These are phyloP conservation scores for Lasiosphaeria hispida DNA, from an alignment of 495 filamentous ascomycete genomes.

Conservation along the genomic window DNA sequence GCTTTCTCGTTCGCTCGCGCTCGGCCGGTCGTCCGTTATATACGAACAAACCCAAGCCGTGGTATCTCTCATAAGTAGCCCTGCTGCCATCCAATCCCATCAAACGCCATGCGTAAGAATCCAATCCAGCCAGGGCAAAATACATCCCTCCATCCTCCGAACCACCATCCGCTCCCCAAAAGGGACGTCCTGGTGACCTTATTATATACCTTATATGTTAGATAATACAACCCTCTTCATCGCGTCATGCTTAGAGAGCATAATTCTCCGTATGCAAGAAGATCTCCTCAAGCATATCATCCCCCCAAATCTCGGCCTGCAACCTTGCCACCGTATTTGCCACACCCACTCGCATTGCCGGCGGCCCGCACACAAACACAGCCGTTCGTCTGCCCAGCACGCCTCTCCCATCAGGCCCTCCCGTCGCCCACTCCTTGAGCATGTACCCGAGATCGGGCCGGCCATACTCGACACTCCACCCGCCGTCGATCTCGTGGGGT, in stretches of 20 bases:
- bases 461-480: conserved; percentile 91
- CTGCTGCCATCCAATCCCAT: neutral
- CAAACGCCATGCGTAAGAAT: conserved; percentile 2
- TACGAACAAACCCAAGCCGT: neutral
- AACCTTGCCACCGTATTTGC: conserved; percentile 76
- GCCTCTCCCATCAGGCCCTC: conserved; percentile 53
- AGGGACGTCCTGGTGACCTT: neutral
- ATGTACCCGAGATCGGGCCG: conserved; percentile 83
- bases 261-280: conserved; percentile 96
- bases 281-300: conserved; percentile 79
- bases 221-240: neutral
- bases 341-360: conserved; percentile 82
- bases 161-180: too few relatives aligned
- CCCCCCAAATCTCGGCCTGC: conserved; percentile 77
- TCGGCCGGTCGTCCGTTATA: neutral
- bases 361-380: conserved; percentile 90
- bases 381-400: conserved; percentile 81
- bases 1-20: conserved; percentile 1
- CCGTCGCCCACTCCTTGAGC: conserved; percentile 71
- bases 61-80: conserved; percentile 2
- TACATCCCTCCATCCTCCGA: neutral
- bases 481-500: conserved; percentile 66
- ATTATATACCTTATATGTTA: conserved; percentile 3
- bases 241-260: conserved; percentile 55
- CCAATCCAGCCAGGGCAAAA: neutral